Evolutionary conservation across 805 yeast species (phyloP).

Genomic region (Phaffomyces opuntiae): DNA sequence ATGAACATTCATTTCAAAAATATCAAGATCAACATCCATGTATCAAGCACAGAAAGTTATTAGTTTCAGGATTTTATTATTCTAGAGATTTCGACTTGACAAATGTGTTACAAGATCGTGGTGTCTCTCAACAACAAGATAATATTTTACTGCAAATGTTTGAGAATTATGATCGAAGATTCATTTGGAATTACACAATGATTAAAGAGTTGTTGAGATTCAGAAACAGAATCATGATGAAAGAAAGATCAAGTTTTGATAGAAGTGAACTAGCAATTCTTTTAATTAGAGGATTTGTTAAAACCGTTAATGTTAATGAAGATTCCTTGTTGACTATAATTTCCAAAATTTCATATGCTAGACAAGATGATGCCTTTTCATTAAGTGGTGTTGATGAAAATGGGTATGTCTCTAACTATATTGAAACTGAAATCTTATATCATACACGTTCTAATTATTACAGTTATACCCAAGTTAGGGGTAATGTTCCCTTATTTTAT

Average conservation of each 20-base stretch:
- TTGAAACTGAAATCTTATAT: conserved; percentile 80
- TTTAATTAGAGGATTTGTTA: conserved; percentile 87
- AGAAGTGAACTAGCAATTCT: conserved; percentile 68
- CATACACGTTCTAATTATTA: conserved; percentile 44
- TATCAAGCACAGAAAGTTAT: conserved; percentile 59
- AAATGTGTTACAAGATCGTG: conserved; percentile 67
- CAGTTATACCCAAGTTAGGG: conserved; percentile 80
- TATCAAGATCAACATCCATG: conserved; percentile 67
- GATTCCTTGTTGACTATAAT: conserved; percentile 57
- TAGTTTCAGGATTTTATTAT: conserved; percentile 82
- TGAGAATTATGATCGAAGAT: conserved; percentile 59
- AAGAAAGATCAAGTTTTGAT: conserved; percentile 55
- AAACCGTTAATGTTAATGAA: conserved; percentile 40
- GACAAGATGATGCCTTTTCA: conserved; percentile 75
- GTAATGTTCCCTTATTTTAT: conserved; percentile 92
- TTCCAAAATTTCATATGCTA: conserved; percentile 83
- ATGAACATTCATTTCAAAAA: conserved; percentile 23
- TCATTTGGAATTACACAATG: conserved; percentile 88
- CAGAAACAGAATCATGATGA: conserved; percentile 57
- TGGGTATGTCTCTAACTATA: conserved; percentile 87
- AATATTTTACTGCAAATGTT: conserved; percentile 28
- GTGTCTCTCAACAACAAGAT: conserved; percentile 28
- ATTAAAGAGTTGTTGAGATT: conserved; percentile 71
- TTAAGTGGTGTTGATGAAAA: conserved; percentile 87
- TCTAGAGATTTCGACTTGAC: conserved; percentile 89